These are phyloP conservation scores for Mallotus japonicus DNA, from an alignment of 441 rosid genomes.

Conservation along the genomic window DNA sequence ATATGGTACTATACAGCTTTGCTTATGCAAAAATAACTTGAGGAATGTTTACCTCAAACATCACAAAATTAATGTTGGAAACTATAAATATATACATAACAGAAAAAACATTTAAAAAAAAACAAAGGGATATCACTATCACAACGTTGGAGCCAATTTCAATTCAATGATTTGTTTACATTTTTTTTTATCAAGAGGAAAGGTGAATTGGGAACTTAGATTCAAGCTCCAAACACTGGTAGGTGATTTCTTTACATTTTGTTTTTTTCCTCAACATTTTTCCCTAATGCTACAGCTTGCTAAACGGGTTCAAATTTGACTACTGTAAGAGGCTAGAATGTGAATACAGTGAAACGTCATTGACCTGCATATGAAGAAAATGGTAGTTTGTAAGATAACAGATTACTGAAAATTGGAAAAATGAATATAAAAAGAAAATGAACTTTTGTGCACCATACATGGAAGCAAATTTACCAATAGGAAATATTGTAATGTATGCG, in stretches of 20 bases:
- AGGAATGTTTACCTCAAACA: not conserved
- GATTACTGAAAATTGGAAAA: not conserved
- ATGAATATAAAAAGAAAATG: not conserved
- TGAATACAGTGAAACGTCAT: slow-evolving; percentile 1
- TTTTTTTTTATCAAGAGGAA: no score
- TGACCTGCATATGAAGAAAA: slow-evolving; percentile 11
- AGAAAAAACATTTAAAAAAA: no score
- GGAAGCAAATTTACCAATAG: not conserved
- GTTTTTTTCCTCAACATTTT: not conserved
- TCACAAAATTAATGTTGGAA: not conserved
- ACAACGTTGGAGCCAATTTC: not conserved
- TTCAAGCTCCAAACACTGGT: no score
- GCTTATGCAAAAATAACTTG: no score
- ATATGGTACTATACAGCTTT: no score
- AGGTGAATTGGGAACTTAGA: no score
- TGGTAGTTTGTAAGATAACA: not conserved
- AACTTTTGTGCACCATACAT: not conserved
- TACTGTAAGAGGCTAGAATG: slow-evolving; percentile 3
- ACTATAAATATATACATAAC: not conserved
- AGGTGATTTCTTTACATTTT: not conserved
- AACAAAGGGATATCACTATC: not conserved
- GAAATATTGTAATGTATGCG: not conserved
- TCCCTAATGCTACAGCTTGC: not conserved
- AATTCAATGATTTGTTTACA: not conserved
- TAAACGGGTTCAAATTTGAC: slow-evolving; percentile 2